phyloP scores from a whole-genome alignment of 192 early-diverging fungal genomes.

The Coemansia sp. region DNA sequence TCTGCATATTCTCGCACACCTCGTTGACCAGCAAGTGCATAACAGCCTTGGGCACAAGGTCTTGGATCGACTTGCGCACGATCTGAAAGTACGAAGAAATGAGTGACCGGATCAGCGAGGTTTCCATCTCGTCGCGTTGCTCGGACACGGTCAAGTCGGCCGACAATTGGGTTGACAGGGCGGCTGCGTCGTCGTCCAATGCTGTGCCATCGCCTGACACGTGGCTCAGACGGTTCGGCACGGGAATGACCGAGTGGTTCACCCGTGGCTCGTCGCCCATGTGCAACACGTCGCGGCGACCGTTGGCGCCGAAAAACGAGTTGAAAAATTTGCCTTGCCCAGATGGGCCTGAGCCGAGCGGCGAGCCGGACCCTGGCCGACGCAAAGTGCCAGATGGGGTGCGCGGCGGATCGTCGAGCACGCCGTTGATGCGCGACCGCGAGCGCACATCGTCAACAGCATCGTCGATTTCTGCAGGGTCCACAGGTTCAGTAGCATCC shows the following conservation, averaged over 20 bases:
- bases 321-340: slow-evolving; percentile 48
- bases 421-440: slow-evolving; percentile 3
- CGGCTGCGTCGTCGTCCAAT: slow-evolving; percentile 39
- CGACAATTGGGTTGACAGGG: slow-evolving; percentile 51
- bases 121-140: slow-evolving; percentile 74
- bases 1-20: slow-evolving; percentile 72
- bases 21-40: slow-evolving; percentile 81
- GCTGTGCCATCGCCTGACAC: slow-evolving; percentile 36
- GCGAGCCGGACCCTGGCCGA: slow-evolving; percentile 35
- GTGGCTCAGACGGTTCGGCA: slow-evolving; percentile 51
- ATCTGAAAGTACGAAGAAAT: slow-evolving; percentile 79
- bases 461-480: slow-evolving; percentile 48
- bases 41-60: slow-evolving; percentile 77
- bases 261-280: slow-evolving; percentile 44
- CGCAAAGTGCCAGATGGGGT: slow-evolving; percentile 11
- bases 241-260: slow-evolving; percentile 39
- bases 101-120: slow-evolving; percentile 73
- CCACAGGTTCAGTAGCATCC: slow-evolving; percentile 21
- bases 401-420: slow-evolving; percentile 3
- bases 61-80: slow-evolving; percentile 77
- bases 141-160: slow-evolving; percentile 45
- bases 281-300: slow-evolving; percentile 41
- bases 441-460: slow-evolving; percentile 42
- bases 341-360: slow-evolving; percentile 22
- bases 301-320: slow-evolving; percentile 44